These are phyloP conservation scores for Wickerhamomyces sp. DNA, from an alignment of 1,139 yeast genomes.

Conservation along the genomic window DNA sequence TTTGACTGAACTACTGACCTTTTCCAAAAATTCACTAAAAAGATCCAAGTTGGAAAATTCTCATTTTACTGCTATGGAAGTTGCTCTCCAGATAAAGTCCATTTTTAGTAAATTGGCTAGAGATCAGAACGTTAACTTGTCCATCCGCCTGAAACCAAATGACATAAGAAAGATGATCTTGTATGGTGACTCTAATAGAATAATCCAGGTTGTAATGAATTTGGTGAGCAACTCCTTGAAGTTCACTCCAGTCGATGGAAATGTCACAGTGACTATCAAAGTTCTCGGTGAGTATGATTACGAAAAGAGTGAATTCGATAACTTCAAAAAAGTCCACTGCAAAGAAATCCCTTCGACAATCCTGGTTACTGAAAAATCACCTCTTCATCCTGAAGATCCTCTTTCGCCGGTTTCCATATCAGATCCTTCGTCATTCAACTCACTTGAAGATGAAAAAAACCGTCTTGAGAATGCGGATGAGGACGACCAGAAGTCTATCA, in stretches of 20 bases:
- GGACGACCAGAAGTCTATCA: conserved; percentile 31
- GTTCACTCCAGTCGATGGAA: conserved; percentile 85
- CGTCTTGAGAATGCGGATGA: conserved; percentile 24
- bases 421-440: conserved; percentile 7
- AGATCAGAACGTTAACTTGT: conserved; percentile 66
- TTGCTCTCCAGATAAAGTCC: conserved; percentile 79
- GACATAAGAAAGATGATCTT: conserved; percentile 56
- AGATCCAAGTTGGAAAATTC: conserved; percentile 79
- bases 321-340: conserved; percentile 34
- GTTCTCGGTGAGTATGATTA: conserved; percentile 71
- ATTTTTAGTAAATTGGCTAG: conserved; percentile 82
- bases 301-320: conserved; percentile 29
- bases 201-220: conserved; percentile 83
- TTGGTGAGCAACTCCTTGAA: conserved; percentile 82
- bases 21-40: conserved; percentile 84
- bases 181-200: conserved; percentile 81
- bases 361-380: conserved; percentile 1
- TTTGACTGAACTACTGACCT: conserved; percentile 81
- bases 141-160: conserved; percentile 56
- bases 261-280: conserved; percentile 61
- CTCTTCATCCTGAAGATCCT: conserved; percentile 1
- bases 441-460: conserved; percentile 6
- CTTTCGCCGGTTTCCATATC: conserved; percentile 8
- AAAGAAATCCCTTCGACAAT: conserved; percentile 8
- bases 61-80: conserved; percentile 61